Base-by-base conservation (phyloP, 2,329 filamentous ascomycete species). In the Fusarium coicis region DNA sequence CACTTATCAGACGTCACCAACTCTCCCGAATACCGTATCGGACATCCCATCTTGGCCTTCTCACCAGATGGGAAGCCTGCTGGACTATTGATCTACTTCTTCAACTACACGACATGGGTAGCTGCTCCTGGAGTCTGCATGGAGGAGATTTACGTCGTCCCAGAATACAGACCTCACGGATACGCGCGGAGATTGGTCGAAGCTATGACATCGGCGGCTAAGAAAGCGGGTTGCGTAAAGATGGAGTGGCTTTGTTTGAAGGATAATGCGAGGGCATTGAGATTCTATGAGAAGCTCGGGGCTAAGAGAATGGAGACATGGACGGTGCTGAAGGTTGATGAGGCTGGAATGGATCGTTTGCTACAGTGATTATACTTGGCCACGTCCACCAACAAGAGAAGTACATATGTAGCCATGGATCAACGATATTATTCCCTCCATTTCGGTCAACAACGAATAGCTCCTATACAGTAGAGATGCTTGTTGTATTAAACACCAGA, bases 171-270 rank as follows among this genome's bases (percentile, higher is more conserved):
- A 10, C 43, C 61, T n/a, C 43, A 66, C 23, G 62, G 63, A 18
- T 66, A 66, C 5, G 62, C 63, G 2, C 50, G 39, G 10, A 30
- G 46, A 5, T 36, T 66, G 18, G 39, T 66, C 2, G 19, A 66
- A 6, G 50, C 62, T 19, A 32, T 66, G 40, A 28, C 63, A 16
- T n/a, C 15, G 5, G 19, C 5, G 4, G 63, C 63, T 5, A 59
- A 43, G 14, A 34, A 21, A 19, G 50, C 43, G 8, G 50, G 61
- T 0, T 66, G 63, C 4, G 37, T 59, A 3, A 66, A 66, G 43
- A 66, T 66, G 63, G 61, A 66, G 3, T 66, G 62, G 63, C 43
- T 66, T 14, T 66, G 63, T 12, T 34, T 66, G 2, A n/a, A 36
- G 16, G 52, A 59, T 10, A 66, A 66, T 1, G 23, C 10, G 0